Base-by-base conservation (phyloP, 169 alveolate species). In the Fabrea salina region DNA sequence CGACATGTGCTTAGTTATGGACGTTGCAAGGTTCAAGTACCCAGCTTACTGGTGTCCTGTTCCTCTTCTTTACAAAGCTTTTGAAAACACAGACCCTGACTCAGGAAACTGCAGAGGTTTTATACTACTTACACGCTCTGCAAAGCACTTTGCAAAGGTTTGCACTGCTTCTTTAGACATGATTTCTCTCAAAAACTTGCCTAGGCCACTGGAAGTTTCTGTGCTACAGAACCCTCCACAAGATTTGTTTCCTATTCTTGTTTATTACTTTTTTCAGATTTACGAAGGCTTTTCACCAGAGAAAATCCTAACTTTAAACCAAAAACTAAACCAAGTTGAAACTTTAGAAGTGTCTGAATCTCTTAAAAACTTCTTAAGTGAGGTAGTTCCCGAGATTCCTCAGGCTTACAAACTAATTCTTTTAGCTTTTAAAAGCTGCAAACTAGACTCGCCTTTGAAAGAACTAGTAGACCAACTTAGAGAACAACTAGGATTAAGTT, bases 1-100 rank as follows among this genome's bases (percentile, higher is more conserved):
- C 35, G 89, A 83, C 27, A 59, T 75, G 44, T 84, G 78, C 6
- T 57, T 86, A 27, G 57, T 86, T 0, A 41, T 86, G 51, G 92
- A 86, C 49, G 82, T 82, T 8, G 92, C 92, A 1, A 47, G 92
- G 49, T 86, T 82, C 67, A 86, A 86, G 68, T 86, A 86, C 43
- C 89, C 89, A 19, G 84, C 90, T 19, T 74, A 78, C 56, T 86
- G 92, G 90, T 75, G 77, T 19, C 80, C 80, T 13, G 5, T 86
- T 0, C 39, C 33, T 1, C 6, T 8, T 4, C 35, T 82, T 5
- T 64, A 78, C 40, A 49, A 82, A 27, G 68, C 90, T 1, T 54
- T 77, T 5, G 43, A 54, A 13, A 61, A 82, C 3, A 43, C 33
- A 2, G 92, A 86, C 59, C 30, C 33, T n/a, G 80, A 49, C n/a